These are phyloP conservation scores for Pleurotus pulmonarius DNA, from an alignment of 768 basidiomycete genomes.

Conservation along the genomic window DNA sequence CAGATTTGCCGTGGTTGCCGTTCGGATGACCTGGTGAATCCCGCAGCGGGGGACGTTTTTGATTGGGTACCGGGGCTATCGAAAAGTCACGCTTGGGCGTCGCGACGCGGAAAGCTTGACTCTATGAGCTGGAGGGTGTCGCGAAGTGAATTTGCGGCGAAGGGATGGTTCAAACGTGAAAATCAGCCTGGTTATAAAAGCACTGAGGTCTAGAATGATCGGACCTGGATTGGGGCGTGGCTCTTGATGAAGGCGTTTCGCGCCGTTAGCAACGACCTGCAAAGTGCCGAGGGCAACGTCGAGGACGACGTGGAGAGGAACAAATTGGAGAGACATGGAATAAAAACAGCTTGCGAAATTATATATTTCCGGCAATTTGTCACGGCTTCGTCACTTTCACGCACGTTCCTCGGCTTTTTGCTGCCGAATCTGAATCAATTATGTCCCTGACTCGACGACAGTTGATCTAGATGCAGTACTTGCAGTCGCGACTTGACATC, in stretches of 20 bases:
- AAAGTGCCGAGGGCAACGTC: conserved; percentile 5
- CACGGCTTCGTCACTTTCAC: conserved; percentile 26
- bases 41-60: conserved; percentile 13
- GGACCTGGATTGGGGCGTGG: conserved; percentile 22
- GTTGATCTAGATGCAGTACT: not conserved
- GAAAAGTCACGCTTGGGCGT: not conserved
- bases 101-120: not conserved
- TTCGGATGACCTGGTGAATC: conserved; percentile 17
- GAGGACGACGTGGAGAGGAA: conserved; percentile 15
- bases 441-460: not conserved
- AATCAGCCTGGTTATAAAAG: not conserved
- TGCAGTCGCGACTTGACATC: not conserved
- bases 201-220: conserved; percentile 19
- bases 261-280: not conserved
- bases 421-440: not conserved
- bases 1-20: conserved; percentile 15
- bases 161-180: not conserved
- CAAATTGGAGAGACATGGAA: conserved; percentile 12
- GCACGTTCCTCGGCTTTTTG: conserved; percentile 49
- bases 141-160: not conserved
- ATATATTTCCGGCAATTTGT: not conserved
- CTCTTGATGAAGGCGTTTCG: not conserved
- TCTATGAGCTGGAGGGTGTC: not conserved
- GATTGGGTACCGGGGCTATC: conserved; percentile 7
- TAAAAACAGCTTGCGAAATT: not conserved